Percentiles rank a stretch among this genome's conserved stretches.
Evolutionary conservation across 306 rosid genomes (phyloP).

Genomic region (Cucurbita maxima): DNA sequence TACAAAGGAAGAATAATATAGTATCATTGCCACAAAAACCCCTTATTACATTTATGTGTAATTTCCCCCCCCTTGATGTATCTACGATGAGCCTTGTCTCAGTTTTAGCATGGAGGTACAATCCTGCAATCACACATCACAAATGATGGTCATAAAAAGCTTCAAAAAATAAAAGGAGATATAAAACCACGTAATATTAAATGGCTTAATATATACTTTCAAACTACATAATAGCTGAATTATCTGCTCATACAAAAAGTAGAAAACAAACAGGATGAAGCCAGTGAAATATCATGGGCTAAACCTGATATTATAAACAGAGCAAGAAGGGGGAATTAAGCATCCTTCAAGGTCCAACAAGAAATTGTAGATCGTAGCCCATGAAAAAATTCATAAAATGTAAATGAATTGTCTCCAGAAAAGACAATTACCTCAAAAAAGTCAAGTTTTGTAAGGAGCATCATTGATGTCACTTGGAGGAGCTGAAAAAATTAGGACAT

Average conservation of each 20-base stretch:
- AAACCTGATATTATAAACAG: neutral
- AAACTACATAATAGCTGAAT: neutral
- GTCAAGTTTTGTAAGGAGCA: neutral
- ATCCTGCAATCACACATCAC: slow-evolving; percentile 33
- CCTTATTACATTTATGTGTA: slow-evolving; percentile 51
- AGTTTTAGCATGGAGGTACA: slow-evolving; percentile 49
- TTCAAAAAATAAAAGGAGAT: neutral
- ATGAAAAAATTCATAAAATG: neutral
- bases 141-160: neutral
- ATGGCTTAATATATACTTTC: neutral
- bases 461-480: neutral
- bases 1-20: neutral
- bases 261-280: neutral
- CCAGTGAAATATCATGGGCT: neutral
- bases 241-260: neutral
- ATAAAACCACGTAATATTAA: slow-evolving; percentile 1
- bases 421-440: neutral
- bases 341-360: neutral
- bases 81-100: slow-evolving; percentile 82
- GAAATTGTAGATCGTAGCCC: neutral
- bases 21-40: neutral
- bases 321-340: neutral
- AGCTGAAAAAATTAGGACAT: neutral
- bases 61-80: slow-evolving; percentile 70
- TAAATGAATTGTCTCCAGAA: neutral